These are phyloP conservation scores for Teratosphaeria nubilosa DNA, from an alignment of 2,329 filamentous ascomycete species.

Conservation along the genomic window DNA sequence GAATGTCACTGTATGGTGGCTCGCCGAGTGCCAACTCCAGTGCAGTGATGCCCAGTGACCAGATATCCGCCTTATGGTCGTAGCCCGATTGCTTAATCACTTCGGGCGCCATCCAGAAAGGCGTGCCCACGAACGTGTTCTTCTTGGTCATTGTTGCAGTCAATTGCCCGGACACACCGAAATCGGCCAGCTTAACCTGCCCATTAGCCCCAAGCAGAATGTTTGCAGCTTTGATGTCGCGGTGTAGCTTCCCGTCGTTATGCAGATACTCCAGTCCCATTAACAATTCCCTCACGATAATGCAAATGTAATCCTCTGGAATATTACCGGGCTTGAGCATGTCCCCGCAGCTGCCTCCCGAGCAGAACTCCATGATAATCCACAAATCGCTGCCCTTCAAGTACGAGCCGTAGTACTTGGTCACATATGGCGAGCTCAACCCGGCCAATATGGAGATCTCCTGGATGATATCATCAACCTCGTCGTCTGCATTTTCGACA, in stretches of 20 bases:
- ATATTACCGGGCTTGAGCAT: constrained; percentile 89
- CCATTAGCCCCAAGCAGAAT: constrained; percentile 80
- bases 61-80: constrained; percentile 95
- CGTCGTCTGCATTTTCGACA: constrained; percentile 96
- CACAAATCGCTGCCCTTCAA: constrained; percentile 92
- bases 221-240: constrained; percentile 98
- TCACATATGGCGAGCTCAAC: constrained; percentile 90
- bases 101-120: constrained; percentile 99
- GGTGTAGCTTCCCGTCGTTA: constrained; percentile 87
- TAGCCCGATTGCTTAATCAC: constrained; percentile 98
- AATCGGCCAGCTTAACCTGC: constrained; percentile 94
- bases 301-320: constrained; percentile 90
- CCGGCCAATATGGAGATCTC: constrained; percentile 97
- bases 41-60: constrained; percentile 91
- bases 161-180: constrained; percentile 90
- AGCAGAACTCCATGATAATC: constrained; percentile 99
- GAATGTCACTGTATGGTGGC: constrained; percentile 89
- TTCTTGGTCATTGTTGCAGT: constrained; percentile 99
- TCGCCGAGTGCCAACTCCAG: constrained; percentile 86
- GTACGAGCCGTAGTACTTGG: constrained; percentile 95
- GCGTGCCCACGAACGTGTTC: constrained; percentile 95
- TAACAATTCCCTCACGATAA: constrained; percentile 82
- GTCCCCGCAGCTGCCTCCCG: constrained; percentile 90
- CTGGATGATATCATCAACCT: constrained; percentile 98
- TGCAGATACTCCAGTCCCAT: constrained; percentile 89